Evolutionary conservation across 352 stramenopile genomes (phyloP).

Genomic region (Peronospora belbahrii): DNA sequence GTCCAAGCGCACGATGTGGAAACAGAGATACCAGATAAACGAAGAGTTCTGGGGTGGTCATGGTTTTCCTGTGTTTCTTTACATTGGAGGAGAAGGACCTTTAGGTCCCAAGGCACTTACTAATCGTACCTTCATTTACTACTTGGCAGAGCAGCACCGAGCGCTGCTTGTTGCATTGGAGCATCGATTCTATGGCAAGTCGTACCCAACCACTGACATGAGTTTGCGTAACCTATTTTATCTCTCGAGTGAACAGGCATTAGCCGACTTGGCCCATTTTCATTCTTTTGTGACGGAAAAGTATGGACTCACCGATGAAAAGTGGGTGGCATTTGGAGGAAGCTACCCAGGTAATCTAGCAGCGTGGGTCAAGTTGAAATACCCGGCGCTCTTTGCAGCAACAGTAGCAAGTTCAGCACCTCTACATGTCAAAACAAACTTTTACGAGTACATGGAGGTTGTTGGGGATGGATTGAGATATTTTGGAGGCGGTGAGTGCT

Average conservation of each 20-base stretch:
- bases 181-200: constrained; percentile 94
- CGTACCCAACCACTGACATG: constrained; percentile 81
- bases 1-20: constrained; percentile 54
- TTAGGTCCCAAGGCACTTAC: constrained; percentile 49
- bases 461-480: constrained; percentile 68
- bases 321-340: constrained; percentile 93
- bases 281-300: constrained; percentile 60
- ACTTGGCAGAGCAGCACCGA: constrained; percentile 61
- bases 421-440: constrained; percentile 75
- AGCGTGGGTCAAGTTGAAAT: constrained; percentile 90
- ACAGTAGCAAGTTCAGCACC: constrained; percentile 89
- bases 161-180: constrained; percentile 87
- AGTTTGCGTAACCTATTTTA: constrained; percentile 77
- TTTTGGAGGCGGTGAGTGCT: constrained; percentile 80
- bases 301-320: constrained; percentile 48
- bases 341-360: constrained; percentile 93
- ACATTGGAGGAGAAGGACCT: constrained; percentile 74
- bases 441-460: constrained; percentile 86
- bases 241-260: constrained; percentile 84
- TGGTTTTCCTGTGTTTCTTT: constrained; percentile 84
- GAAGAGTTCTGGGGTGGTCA: constrained; percentile 77
- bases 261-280: constrained; percentile 90
- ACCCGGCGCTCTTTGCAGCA: constrained; percentile 87
- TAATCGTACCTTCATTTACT: constrained; percentile 73
- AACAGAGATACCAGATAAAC: constrained; percentile 88